Conservation (phyloP, 2,329 filamentous ascomycete species). For the Kalaharituber pfeilii region DNA sequence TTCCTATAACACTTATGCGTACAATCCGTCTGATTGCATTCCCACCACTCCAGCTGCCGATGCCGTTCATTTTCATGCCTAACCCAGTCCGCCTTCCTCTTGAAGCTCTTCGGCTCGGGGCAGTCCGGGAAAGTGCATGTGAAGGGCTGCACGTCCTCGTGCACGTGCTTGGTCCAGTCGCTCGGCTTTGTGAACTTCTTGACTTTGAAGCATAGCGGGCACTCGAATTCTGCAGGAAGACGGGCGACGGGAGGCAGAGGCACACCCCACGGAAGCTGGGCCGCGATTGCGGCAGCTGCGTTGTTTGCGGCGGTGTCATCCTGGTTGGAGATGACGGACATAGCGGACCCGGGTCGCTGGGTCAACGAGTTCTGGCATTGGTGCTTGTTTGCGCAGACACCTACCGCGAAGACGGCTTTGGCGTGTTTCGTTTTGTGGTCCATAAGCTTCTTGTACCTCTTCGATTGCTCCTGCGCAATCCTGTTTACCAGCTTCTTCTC, state of each 20-base stretch:
- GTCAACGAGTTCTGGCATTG: slow-evolving; percentile 19
- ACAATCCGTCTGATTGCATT: slow-evolving; percentile 65
- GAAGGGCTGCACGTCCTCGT: slow-evolving; percentile 84
- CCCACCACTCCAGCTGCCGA: slow-evolving; percentile 80
- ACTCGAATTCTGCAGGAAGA: slow-evolving; percentile 78
- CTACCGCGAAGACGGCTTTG: slow-evolving; percentile 32
- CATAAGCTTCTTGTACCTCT: slow-evolving; percentile 61
- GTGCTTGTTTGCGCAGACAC: slow-evolving; percentile 24
- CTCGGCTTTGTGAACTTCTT: slow-evolving; percentile 83
- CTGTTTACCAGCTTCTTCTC: slow-evolving; percentile 55
- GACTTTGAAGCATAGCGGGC: slow-evolving; percentile 65
- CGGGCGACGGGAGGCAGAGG: slow-evolving; percentile 60
- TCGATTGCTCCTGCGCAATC: slow-evolving; percentile 62
- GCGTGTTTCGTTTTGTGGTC: slow-evolving; percentile 54
- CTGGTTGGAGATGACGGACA: slow-evolving; percentile 11
- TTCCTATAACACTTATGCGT: slow-evolving; percentile 68
- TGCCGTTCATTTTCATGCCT: slow-evolving; percentile 86
- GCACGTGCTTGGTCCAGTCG: slow-evolving; percentile 92
- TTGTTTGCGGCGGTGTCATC: slow-evolving; percentile 33
- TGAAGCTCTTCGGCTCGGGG: slow-evolving; percentile 75
- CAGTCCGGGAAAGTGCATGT: slow-evolving; percentile 79
- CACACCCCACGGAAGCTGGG: slow-evolving; percentile 65
- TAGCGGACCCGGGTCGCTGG: slow-evolving; percentile 22
- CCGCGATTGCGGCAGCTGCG: slow-evolving; percentile 39
- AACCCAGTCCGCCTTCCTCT: slow-evolving; percentile 86